Evolutionary conservation across 176 grass and related monocot species (phyloP), one percentile per base, ranked within the genome.

Genomic region (Areca catechu): DNA sequence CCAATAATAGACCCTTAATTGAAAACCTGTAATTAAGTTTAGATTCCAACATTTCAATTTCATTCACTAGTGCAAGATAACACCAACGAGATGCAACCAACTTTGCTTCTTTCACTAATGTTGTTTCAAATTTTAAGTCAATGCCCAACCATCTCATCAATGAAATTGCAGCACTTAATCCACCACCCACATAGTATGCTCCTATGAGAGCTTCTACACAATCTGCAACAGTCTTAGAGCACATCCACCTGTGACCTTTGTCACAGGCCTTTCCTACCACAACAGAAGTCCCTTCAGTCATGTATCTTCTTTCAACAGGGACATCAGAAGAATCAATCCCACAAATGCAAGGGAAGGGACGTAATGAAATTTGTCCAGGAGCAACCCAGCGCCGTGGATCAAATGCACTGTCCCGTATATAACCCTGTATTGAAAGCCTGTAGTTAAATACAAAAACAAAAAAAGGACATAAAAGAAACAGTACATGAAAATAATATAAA

Each of bases 91-190:
- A 58, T 58, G 56, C 56, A 55, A 68, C 73, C 22, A 34, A 53
- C 60, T 85, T 80, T 43, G 58, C 63, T 73, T 73, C 60, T 43
- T 85, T 68, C 54, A 80, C 58, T 68, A 80, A 68, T 18, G 68
- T 72, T 50, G 66, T 73, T 55, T 80, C 73, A 60, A 58, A 80
- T 60, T n/a, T 80, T 49, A 85, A 53, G 55, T 85, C 70, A 60
- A 80, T 70, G 76, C 52, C 22, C 22, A 58, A 22, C 56, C 56
- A 58, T 16, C 56, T 58, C 56, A 58, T 58, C 22, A 58, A 16
- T 23, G 56, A 28, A 24, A 58, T 7, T 17, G 9, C 56, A 27
- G 22, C 56, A 24, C 21, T 58, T 58, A 28, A 28, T 16, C 56
- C 56, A 58, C 56, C 56, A 58, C 56, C 56, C 16, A 58, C 56